phyloP scores from a whole-genome alignment of 164 flowering plant genomes.

The Chimonanthus salicifolius region DNA sequence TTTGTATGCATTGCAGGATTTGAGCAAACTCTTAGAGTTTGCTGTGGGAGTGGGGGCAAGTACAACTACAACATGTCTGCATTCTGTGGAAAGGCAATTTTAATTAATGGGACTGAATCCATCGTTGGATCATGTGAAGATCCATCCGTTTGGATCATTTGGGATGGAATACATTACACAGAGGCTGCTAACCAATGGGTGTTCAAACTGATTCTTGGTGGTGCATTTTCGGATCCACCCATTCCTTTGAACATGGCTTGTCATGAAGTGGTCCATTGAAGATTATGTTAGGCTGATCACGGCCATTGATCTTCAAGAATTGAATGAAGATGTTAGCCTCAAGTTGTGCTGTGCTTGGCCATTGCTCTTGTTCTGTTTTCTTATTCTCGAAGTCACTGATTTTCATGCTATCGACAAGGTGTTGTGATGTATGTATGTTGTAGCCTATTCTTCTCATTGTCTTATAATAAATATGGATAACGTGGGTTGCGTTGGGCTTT shows the following conservation, averaged over 20 bases:
- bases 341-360: no score
- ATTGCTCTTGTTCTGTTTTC: no score
- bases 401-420: no score
- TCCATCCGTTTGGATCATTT: constrained; percentile 40
- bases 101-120: constrained; percentile 39
- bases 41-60: constrained; percentile 84
- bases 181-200: constrained; percentile 73
- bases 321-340: no score
- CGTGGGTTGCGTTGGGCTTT: no score
- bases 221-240: constrained; percentile 56
- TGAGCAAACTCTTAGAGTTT: constrained; percentile 42
- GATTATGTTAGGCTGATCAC: not conserved
- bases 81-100: constrained; percentile 51
- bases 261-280: constrained; percentile 9
- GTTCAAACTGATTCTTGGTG: constrained; percentile 44
- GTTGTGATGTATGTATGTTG: no score
- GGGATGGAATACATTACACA: constrained; percentile 88
- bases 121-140: constrained; percentile 50
- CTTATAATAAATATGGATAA: no score
- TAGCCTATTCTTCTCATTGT: no score
- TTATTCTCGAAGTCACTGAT: no score
- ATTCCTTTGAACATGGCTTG: constrained; percentile 37
- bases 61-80: constrained; percentile 48
- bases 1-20: constrained; percentile 41
- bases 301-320: no score